A percentile compares a stretch with the other conserved stretches of the same genome.
Conservation (phyloP, 257 asterid species). For the Ocimum tenuiflorum region DNA sequence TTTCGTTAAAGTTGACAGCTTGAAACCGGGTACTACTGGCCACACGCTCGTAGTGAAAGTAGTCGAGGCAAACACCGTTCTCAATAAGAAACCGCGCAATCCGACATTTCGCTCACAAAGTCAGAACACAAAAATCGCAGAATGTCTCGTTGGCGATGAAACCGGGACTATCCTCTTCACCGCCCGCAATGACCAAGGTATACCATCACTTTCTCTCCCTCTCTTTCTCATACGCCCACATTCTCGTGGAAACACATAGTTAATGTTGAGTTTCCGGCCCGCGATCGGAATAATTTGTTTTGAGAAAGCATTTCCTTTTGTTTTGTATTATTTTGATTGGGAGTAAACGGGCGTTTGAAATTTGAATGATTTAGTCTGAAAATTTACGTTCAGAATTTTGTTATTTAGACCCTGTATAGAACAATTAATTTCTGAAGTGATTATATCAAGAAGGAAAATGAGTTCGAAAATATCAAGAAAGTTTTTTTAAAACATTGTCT, state of each 20-base stretch:
- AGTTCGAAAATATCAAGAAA: not conserved
- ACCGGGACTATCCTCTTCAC: slow-evolving; percentile 73
- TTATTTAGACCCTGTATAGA: not conserved
- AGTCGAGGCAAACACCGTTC: slow-evolving; percentile 51
- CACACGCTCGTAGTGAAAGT: slow-evolving; percentile 61
- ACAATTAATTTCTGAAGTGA: not conserved
- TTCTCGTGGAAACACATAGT: no score
- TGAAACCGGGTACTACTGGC: slow-evolving; percentile 70
- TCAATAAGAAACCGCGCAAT: slow-evolving; percentile 62
- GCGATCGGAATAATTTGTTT: not conserved
- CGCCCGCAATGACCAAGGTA: slow-evolving; percentile 56
- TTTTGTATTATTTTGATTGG: not conserved
- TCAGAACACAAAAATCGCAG: slow-evolving; percentile 54
- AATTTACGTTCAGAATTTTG: not conserved
- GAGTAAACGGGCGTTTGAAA: not conserved
- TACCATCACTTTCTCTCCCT: no score
- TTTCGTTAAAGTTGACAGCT: slow-evolving; percentile 54
- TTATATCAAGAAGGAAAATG: not conserved
- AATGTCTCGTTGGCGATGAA: slow-evolving; percentile 78
- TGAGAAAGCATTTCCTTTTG: not conserved
- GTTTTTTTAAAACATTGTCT: no score
- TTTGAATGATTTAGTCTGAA: not conserved
- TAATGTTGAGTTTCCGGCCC: not conserved
- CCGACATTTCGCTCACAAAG: slow-evolving; percentile 47
- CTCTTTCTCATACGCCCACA: no score